phyloP scores from a whole-genome alignment of 768 basidiomycete genomes.

The Lyophyllum shimeji region DNA sequence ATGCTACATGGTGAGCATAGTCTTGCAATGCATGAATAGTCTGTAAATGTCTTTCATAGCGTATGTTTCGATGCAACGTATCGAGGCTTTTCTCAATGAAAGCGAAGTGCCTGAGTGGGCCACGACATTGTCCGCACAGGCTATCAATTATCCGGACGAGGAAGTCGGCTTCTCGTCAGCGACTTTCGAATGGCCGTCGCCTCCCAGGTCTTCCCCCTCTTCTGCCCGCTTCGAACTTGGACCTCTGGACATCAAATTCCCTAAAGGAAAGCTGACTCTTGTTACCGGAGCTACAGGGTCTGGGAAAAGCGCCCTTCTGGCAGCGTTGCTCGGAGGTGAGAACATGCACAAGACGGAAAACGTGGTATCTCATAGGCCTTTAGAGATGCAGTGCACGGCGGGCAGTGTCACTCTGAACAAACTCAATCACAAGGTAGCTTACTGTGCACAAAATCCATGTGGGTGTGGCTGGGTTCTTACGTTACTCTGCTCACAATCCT shows the following conservation, averaged over 20 bases:
- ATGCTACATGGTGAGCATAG: constrained; percentile 52
- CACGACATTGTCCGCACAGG: constrained; percentile 51
- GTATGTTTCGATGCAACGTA: constrained; percentile 80
- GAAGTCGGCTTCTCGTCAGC: constrained; percentile 56
- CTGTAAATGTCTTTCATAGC: constrained; percentile 34
- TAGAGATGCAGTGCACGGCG: constrained; percentile 60
- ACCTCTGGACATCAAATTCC: constrained; percentile 58
- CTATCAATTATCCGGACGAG: constrained; percentile 12
- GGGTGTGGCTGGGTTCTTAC: constrained; percentile 12
- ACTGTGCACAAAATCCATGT: constrained; percentile 70
- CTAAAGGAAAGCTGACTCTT: constrained; percentile 54
- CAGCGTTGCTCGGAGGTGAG: constrained; percentile 67
- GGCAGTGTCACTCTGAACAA: constrained; percentile 59
- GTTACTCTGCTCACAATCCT: constrained; percentile 20
- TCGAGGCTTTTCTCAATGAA: constrained; percentile 71
- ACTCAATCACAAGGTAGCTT: constrained; percentile 59
- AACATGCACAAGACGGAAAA: background rate
- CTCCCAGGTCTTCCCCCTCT: constrained; percentile 22
- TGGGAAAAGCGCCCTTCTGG: constrained; percentile 66
- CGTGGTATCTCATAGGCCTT: background rate
- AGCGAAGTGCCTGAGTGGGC: constrained; percentile 81
- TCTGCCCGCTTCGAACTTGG: constrained; percentile 52
- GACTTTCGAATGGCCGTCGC: constrained; percentile 56
- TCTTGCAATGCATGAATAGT: background rate
- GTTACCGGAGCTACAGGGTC: constrained; percentile 68